Evolutionary conservation across 371 early-diverging fungal genomes (phyloP).

Genomic region (Syncephalastrum monosporum): DNA sequence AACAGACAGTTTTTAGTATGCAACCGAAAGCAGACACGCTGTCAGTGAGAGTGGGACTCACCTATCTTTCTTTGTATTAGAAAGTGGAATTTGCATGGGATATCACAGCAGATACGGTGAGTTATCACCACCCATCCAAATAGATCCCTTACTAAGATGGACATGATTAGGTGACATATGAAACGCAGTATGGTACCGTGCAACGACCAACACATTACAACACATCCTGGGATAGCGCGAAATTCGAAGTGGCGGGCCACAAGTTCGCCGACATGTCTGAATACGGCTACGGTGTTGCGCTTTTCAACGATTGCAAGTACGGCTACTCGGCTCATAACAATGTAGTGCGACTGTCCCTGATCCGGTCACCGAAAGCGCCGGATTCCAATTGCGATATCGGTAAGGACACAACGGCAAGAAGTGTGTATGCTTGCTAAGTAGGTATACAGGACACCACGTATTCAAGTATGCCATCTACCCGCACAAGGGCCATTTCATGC

Average conservation of each 20-base stretch:
- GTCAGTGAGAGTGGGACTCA: not conserved
- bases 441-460: constrained; percentile 52
- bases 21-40: not conserved
- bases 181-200: constrained; percentile 91
- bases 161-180: constrained; percentile 77
- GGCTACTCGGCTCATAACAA: constrained; percentile 83
- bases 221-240: constrained; percentile 90
- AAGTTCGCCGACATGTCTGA: constrained; percentile 96
- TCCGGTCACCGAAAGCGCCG: constrained; percentile 89
- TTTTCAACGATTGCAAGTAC: constrained; percentile 93
- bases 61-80: constrained; percentile 16
- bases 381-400: constrained; percentile 66
- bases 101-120: constrained; percentile 71
- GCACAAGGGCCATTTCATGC: constrained; percentile 77
- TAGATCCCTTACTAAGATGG: not conserved
- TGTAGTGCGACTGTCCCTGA: constrained; percentile 78
- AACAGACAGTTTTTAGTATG: constrained; percentile 76
- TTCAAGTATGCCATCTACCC: constrained; percentile 93
- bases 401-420: constrained; percentile 6
- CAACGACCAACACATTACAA: constrained; percentile 94
- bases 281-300: constrained; percentile 88
- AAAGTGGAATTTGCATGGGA: constrained; percentile 94
- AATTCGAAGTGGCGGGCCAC: constrained; percentile 74
- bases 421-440: not conserved
- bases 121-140: not conserved